Percentiles rank a stretch among this genome's conserved stretches.
phyloP scores from a whole-genome alignment of 345 rosid species.

The Melastoma malabathricum region DNA sequence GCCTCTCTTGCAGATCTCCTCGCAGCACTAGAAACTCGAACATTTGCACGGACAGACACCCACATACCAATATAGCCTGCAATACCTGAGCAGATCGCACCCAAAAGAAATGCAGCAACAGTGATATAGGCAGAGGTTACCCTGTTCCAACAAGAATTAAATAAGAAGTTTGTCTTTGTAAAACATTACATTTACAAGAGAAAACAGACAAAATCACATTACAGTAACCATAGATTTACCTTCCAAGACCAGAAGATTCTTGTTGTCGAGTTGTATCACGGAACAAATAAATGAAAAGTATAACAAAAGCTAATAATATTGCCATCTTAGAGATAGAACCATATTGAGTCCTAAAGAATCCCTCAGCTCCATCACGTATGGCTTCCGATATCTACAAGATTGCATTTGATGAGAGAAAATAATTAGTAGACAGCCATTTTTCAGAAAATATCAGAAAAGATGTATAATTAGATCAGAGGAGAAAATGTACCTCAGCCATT shows the following conservation, averaged over 20 bases:
- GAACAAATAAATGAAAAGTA: constrained; percentile 72
- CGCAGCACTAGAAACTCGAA: constrained; percentile 96
- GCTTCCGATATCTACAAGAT: constrained; percentile 88
- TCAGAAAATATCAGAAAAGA: constrained; percentile 67
- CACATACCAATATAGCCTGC: constrained; percentile 99
- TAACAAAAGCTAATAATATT: constrained; percentile 66
- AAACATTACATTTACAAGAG: too few species aligned
- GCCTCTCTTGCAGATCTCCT: constrained; percentile 99
- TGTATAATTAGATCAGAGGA: constrained; percentile 59
- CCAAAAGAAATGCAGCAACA: constrained; percentile 88
- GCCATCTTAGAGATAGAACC: constrained; percentile 98
- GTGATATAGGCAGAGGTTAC: constrained; percentile 71
- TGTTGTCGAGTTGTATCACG: constrained; percentile 88
- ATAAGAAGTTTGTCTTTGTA: background rate
- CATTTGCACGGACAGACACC: constrained; percentile 99
- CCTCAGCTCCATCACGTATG: constrained; percentile 98
- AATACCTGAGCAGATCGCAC: constrained; percentile 86
- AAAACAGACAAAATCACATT: constrained; percentile 3
- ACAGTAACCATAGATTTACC: constrained; percentile 28
- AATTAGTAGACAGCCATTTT: constrained; percentile 45
- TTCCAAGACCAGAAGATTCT: constrained; percentile 93
- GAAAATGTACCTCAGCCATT: constrained; percentile 64
- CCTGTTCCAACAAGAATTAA: constrained; percentile 32
- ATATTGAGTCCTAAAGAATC: constrained; percentile 95
- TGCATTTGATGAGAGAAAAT: constrained; percentile 8